phyloP scores from a whole-genome alignment of 139 green algal species.

The Chlorella vulgaris region DNA sequence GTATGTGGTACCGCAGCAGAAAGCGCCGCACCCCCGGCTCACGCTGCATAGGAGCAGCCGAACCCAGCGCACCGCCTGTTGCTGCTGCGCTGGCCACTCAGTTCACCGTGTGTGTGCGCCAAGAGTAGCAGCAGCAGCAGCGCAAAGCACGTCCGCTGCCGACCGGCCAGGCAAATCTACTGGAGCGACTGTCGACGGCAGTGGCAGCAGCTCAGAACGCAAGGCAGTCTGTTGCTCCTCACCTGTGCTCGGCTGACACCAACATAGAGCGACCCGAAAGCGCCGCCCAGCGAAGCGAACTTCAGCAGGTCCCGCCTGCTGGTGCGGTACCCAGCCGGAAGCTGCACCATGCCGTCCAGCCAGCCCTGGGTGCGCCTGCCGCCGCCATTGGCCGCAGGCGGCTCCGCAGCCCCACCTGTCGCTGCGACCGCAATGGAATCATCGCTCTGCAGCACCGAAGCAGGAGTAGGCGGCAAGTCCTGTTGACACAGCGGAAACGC shows the following conservation, averaged over 20 bases:
- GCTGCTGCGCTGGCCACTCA: not conserved
- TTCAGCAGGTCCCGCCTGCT: constrained; percentile 66
- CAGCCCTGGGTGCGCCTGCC: not conserved
- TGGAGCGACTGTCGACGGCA: not conserved
- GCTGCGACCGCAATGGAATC: too few relatives aligned
- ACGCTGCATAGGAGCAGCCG: constrained; percentile 19
- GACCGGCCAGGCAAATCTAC: too few relatives aligned
- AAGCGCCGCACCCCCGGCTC: constrained; percentile 28
- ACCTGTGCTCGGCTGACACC: constrained; percentile 54
- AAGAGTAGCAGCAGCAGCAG: not conserved
- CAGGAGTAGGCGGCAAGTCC: too few relatives aligned
- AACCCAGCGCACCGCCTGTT: not conserved
- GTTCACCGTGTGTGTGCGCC: not conserved
- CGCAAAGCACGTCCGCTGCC: too few relatives aligned
- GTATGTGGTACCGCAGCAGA: constrained; percentile 45
- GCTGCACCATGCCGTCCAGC: constrained; percentile 45
- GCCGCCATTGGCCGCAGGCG: not conserved
- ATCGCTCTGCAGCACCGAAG: too few relatives aligned
- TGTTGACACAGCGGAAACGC: too few relatives aligned
- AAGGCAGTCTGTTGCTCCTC: not conserved
- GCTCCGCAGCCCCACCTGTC: not conserved
- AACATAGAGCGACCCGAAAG: constrained; percentile 44
- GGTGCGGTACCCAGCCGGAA: constrained; percentile 61
- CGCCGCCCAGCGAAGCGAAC: constrained; percentile 43
- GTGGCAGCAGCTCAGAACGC: not conserved